Conservation (phyloP, 139 green algal genomes). For the Chlamydomonas incerta region DNA sequence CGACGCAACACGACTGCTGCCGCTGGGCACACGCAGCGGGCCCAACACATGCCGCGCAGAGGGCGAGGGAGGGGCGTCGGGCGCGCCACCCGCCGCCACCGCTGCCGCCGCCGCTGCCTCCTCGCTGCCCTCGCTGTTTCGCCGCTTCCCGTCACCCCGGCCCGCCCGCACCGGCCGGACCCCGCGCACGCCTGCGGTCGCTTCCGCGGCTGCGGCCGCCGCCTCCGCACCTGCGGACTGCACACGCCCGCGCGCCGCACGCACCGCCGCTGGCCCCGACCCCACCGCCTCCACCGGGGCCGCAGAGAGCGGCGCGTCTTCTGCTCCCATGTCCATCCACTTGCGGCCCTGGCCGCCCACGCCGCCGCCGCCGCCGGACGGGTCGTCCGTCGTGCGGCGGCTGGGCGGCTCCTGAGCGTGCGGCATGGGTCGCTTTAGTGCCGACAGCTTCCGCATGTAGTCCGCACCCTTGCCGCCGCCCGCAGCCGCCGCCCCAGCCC, state of each 20-base stretch:
- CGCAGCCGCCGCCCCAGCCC: too few relatives aligned
- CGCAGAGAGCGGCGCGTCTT: slow-evolving; percentile 4
- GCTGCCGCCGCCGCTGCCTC: neutral
- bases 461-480: slow-evolving; percentile 16
- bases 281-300: slow-evolving; percentile 19
- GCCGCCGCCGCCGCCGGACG: neutral
- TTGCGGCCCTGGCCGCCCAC: neutral
- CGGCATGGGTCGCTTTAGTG: slow-evolving; percentile 34
- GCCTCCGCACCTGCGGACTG: neutral
- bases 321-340: slow-evolving; percentile 6
- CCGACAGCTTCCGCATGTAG: slow-evolving; percentile 45
- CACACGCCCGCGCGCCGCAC: slow-evolving; percentile 1
- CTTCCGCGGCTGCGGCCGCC: too few relatives aligned
- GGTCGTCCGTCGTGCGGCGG: too few relatives aligned
- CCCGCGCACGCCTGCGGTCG: too few relatives aligned
- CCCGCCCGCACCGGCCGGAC: neutral
- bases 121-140: neutral
- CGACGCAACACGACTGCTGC: neutral
- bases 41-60: too few relatives aligned
- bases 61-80: too few relatives aligned
- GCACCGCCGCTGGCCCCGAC: slow-evolving; percentile 26
- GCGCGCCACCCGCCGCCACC: neutral
- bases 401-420: too few relatives aligned
- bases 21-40: too few relatives aligned
- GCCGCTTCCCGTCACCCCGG: neutral